A percentile compares a stretch with the other conserved stretches of the same genome.
These are phyloP conservation scores for Aspergillus steynii DNA, from an alignment of 495 filamentous ascomycete genomes.

Conservation along the genomic window DNA sequence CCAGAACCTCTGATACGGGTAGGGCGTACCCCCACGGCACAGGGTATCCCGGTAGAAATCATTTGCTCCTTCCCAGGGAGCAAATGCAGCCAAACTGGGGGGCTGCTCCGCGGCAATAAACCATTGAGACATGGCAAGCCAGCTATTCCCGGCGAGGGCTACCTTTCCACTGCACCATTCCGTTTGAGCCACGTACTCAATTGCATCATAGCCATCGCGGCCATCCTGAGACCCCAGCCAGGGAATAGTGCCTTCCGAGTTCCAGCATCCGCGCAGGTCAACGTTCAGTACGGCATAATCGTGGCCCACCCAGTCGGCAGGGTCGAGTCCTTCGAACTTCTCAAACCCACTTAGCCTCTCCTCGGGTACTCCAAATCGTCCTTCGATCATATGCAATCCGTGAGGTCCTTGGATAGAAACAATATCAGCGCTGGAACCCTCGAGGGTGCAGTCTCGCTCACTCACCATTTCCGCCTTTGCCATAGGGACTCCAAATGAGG, in stretches of 20 bases:
- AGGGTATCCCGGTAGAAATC: slow-evolving; percentile 40
- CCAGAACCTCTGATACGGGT: slow-evolving; percentile 8
- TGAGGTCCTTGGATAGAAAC: background rate
- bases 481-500: background rate
- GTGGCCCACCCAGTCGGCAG: background rate
- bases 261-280: background rate
- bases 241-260: background rate
- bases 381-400: background rate
- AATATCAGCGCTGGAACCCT: background rate
- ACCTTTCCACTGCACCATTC: slow-evolving; percentile 28
- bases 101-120: slow-evolving; percentile 36
- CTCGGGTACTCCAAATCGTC: no score
- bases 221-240: background rate
- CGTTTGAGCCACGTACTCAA: slow-evolving; percentile 20
- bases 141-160: slow-evolving; percentile 21
- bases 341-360: background rate
- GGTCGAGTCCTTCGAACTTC: background rate
- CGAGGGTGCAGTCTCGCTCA: no score
- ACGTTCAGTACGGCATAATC: background rate
- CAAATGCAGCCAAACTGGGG: slow-evolving; percentile 38
- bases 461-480: background rate
- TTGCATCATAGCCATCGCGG: slow-evolving; percentile 21
- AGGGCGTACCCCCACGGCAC: slow-evolving; percentile 4
- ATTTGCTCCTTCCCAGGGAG: slow-evolving; percentile 41
- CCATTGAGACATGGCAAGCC: slow-evolving; percentile 38